phyloP scores from a whole-genome alignment of 2,329 filamentous ascomycete species.

The Pestalotiopsis sp. region DNA sequence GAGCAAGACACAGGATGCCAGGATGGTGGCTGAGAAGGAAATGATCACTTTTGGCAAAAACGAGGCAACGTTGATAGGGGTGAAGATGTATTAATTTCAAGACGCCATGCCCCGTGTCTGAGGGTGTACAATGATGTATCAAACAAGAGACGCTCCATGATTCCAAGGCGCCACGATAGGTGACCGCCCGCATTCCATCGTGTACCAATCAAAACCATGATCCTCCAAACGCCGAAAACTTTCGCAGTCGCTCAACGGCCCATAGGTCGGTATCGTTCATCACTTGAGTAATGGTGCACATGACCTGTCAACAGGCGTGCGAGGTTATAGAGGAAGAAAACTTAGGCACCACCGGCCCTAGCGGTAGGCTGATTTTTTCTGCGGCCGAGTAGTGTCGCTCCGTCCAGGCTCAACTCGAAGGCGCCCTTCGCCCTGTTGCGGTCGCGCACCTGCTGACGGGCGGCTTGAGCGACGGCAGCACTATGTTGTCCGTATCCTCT shows the following conservation, averaged over 20 bases:
- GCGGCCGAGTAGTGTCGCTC: constrained; percentile 80
- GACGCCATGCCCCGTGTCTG: constrained; percentile 13
- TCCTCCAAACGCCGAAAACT: not conserved
- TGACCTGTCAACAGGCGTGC: not conserved
- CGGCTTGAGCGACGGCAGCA: constrained; percentile 78
- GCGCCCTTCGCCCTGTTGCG: constrained; percentile 71
- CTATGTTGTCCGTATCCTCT: constrained; percentile 89
- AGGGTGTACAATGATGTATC: constrained; percentile 7
- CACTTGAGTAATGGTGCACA: not conserved
- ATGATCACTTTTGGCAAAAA: constrained; percentile 16
- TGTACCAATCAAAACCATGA: not conserved
- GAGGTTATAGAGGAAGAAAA: constrained; percentile 8
- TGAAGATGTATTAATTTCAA: constrained; percentile 10
- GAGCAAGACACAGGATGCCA: not conserved
- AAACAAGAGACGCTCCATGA: constrained; percentile 8
- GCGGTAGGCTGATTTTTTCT: constrained; percentile 51
- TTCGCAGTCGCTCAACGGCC: not conserved
- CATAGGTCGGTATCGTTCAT: not conserved
- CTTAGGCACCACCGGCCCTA: constrained; percentile 36
- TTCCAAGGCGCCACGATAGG: not conserved
- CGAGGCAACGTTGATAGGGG: not conserved
- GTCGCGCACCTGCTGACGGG: constrained; percentile 73
- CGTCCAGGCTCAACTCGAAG: constrained; percentile 90
- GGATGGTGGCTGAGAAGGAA: not conserved
- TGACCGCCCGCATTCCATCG: not conserved